Conservation (phyloP, 106 monocot genomes). For the Amphibolis antarctica region DNA sequence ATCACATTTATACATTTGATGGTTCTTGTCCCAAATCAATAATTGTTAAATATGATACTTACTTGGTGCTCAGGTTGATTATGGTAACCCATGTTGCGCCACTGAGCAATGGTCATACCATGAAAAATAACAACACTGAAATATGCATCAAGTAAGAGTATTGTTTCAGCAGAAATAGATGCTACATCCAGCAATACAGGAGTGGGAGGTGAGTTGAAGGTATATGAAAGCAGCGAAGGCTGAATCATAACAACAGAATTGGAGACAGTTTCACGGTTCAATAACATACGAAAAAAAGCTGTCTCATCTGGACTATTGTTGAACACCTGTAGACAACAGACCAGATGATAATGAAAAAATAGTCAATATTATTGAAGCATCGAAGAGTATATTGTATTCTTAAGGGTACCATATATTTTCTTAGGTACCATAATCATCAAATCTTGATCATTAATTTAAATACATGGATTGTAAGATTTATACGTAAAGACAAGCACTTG, state of each 20-base stretch:
- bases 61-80: slow-evolving; percentile 96
- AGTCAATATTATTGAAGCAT: too few species aligned
- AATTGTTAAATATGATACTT: background rate
- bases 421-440: too few species aligned
- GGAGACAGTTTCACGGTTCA: slow-evolving; percentile 84
- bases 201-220: slow-evolving; percentile 67
- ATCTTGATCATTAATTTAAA: too few species aligned
- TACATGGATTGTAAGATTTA: too few species aligned
- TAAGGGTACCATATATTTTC: too few species aligned
- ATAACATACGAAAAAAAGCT: slow-evolving; percentile 90
- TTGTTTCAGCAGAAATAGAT: slow-evolving; percentile 70
- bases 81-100: slow-evolving; percentile 97
- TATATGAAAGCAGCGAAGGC: slow-evolving; percentile 79
- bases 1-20: too few species aligned
- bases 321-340: slow-evolving; percentile 58
- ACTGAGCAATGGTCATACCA: slow-evolving; percentile 95
- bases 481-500: too few species aligned
- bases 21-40: too few species aligned
- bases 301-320: slow-evolving; percentile 99
- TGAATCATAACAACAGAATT: slow-evolving; percentile 98
- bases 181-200: slow-evolving; percentile 87
- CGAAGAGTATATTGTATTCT: too few species aligned
- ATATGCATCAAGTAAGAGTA: slow-evolving; percentile 92
- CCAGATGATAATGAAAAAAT: background rate
- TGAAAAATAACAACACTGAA: slow-evolving; percentile 98